Conservation (phyloP, 352 stramenopile species). For the Aphanomyces stellatus region DNA sequence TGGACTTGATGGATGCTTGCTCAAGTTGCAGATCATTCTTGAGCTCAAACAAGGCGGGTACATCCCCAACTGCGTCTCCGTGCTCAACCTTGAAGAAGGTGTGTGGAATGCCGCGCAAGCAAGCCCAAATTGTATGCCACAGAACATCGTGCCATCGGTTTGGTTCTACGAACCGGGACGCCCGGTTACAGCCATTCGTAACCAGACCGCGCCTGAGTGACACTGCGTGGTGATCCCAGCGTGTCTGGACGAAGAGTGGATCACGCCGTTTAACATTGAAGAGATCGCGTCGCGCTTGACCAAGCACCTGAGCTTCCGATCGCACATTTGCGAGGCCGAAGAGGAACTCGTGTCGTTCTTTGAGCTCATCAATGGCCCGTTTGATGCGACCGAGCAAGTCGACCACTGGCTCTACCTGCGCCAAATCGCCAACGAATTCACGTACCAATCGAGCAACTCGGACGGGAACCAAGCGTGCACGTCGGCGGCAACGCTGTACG, state of each 20-base stretch:
- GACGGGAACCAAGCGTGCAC: not conserved
- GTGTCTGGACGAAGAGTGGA: not conserved
- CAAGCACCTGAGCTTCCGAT: not conserved
- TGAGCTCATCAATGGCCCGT: conserved; percentile 4
- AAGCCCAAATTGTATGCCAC: no score
- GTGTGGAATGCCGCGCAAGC: no score
- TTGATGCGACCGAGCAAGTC: conserved; percentile 7
- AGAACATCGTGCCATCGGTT: no score
- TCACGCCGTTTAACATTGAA: not conserved
- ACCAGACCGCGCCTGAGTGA: no score
- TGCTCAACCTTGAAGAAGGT: no score
- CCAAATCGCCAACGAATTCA: conserved; percentile 2
- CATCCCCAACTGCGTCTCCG: no score
- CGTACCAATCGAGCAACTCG: not conserved
- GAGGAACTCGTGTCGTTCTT: conserved; percentile 14
- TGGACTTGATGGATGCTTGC: no score
- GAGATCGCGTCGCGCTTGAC: not conserved
- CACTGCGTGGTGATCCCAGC: no score
- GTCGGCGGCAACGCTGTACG: not conserved
- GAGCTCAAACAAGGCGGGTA: no score
- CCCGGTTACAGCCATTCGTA: no score
- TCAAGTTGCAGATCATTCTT: no score
- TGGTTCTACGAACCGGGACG: no score
- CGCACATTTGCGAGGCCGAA: conserved; percentile 16
- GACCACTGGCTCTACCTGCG: conserved; percentile 11